Conservation (phyloP, 768 basidiomycete species). For the Serendipita sp. region DNA sequence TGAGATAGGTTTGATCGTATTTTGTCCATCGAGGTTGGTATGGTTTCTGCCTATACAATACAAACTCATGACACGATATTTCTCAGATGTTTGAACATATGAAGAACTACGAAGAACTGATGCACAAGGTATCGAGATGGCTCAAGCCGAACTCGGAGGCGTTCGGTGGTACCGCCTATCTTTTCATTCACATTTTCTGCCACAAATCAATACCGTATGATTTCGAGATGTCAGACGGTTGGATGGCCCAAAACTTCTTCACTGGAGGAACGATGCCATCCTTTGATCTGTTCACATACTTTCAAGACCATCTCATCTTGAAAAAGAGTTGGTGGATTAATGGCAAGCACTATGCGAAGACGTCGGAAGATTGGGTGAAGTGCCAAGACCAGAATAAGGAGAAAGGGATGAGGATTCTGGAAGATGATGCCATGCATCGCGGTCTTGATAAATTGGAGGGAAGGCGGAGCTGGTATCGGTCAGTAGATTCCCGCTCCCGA, state of each 20-base stretch:
- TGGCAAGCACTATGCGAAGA: slow-evolving; percentile 48
- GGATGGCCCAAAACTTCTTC: slow-evolving; percentile 66
- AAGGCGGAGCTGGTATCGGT: slow-evolving; percentile 44
- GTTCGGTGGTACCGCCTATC: slow-evolving; percentile 26
- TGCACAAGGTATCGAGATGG: slow-evolving; percentile 51
- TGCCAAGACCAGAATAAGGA: slow-evolving; percentile 34
- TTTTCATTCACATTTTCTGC: slow-evolving; percentile 62
- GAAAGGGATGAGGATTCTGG: slow-evolving; percentile 33
- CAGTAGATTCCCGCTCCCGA: neutral
- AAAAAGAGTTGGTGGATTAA: slow-evolving; percentile 45
- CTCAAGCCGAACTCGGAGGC: slow-evolving; percentile 28
- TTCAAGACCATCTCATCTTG: slow-evolving; percentile 47
- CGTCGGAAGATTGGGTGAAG: slow-evolving; percentile 50
- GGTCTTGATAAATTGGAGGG: slow-evolving; percentile 35
- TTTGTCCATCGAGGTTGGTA: slow-evolving; percentile 45
- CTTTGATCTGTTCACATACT: slow-evolving; percentile 48
- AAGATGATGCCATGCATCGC: slow-evolving; percentile 31
- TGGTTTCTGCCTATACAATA: neutral
- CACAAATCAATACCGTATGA: slow-evolving; percentile 49
- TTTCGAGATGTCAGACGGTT: slow-evolving; percentile 51
- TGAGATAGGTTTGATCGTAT: slow-evolving; percentile 47
- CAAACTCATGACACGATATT: neutral
- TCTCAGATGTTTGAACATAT: slow-evolving; percentile 60
- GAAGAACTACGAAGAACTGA: slow-evolving; percentile 52
- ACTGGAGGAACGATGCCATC: slow-evolving; percentile 65